phyloP scores from a whole-genome alignment of 2,329 filamentous ascomycete species.

The Clonostachys byssicola region DNA sequence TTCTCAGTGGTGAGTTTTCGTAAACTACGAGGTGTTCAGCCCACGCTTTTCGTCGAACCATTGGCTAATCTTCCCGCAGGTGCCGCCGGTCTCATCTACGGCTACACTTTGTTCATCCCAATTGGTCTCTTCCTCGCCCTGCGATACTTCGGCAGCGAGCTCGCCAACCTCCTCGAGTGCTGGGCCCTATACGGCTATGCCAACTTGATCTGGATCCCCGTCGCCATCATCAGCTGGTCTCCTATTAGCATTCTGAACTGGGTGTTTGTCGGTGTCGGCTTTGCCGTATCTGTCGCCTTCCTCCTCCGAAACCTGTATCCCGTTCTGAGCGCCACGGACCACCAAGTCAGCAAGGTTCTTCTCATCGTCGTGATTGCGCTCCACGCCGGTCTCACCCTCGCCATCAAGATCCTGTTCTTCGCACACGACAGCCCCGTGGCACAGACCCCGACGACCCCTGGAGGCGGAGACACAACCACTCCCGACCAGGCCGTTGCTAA shows the following conservation, averaged over 20 bases:
- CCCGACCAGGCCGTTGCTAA: constrained; percentile 1
- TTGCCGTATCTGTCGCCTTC: constrained; percentile 78
- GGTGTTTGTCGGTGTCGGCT: constrained; percentile 85
- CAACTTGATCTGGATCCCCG: constrained; percentile 95
- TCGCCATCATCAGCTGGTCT: constrained; percentile 88
- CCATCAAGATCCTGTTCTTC: constrained; percentile 97
- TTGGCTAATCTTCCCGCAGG: constrained; percentile 35
- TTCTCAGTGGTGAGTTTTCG: constrained; percentile 67
- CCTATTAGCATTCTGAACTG: constrained; percentile 85
- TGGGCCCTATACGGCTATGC: constrained; percentile 94
- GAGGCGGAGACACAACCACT: constrained; percentile 11
- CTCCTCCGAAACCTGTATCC: constrained; percentile 84
- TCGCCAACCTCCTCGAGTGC: constrained; percentile 89
- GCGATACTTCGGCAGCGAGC: constrained; percentile 93
- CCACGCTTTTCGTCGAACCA: neutral
- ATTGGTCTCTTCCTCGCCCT: constrained; percentile 81
- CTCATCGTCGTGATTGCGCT: constrained; percentile 79
- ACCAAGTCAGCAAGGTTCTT: constrained; percentile 84
- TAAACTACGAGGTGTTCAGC: neutral
- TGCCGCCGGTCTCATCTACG: constrained; percentile 89
- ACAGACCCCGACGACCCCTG: constrained; percentile 22
- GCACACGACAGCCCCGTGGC: constrained; percentile 61
- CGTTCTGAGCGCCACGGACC: constrained; percentile 87
- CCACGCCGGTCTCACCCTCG: constrained; percentile 85
- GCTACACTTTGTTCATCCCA: constrained; percentile 87